Conservation (phyloP, 495 filamentous ascomycete species). For the Tuber umbilicatum region DNA sequence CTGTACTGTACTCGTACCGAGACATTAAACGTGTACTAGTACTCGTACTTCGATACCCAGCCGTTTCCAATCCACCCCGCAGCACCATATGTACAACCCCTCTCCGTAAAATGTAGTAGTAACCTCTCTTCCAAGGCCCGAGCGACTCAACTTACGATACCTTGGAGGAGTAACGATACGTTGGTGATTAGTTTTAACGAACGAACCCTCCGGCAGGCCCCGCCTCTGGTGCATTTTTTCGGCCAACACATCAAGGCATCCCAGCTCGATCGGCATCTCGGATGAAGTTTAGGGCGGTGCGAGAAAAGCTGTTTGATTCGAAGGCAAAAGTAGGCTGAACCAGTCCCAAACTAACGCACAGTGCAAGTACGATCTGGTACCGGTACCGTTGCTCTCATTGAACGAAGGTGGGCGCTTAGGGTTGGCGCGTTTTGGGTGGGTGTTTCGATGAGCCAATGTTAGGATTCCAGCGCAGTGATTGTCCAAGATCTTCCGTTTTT, state of each 20-base stretch:
- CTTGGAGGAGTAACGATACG: not conserved
- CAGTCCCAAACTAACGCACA: not conserved
- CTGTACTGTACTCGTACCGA: not conserved
- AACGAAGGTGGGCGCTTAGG: not conserved
- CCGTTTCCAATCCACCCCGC: not conserved
- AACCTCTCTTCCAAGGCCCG: not conserved
- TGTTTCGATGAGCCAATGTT: not conserved
- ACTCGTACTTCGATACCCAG: not conserved
- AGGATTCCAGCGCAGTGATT: not conserved
- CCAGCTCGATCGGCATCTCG: not conserved
- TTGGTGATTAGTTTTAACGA: not conserved
- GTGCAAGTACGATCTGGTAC: not conserved
- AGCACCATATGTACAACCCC: conserved; percentile 1
- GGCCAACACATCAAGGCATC: not conserved
- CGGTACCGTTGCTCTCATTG: not conserved
- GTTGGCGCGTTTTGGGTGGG: not conserved
- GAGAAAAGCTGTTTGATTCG: not conserved
- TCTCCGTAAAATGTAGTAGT: not conserved
- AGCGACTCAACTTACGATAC: not conserved
- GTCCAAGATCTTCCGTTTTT: not conserved
- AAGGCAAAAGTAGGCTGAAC: not conserved
- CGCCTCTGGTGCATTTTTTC: not conserved
- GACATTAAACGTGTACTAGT: not conserved
- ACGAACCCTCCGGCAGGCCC: not conserved
- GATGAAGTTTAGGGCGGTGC: not conserved